Base-by-base conservation (phyloP, 2,329 filamentous ascomycete genomes). In the Metarhizium sp. region DNA sequence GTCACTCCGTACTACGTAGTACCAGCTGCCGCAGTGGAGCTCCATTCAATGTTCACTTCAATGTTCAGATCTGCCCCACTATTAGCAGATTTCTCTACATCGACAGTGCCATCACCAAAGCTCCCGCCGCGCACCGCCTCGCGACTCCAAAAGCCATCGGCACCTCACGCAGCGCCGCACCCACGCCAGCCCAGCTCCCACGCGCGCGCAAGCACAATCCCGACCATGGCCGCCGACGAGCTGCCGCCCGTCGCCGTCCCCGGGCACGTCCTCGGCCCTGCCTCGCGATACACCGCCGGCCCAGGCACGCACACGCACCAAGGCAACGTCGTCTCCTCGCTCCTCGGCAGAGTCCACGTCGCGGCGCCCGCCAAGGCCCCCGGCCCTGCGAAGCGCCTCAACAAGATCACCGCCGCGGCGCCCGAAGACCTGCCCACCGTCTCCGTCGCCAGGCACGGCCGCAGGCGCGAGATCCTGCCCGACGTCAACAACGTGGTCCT, bases 291-390 rank as follows among this genome's bases (percentile, higher is more conserved):
- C 71, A 73, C 79, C 45, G 80, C 90, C 32, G 92, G 92, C 14
- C 77, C 88, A 11, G 94, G 92, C 61, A 96, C 91, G 0, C 90
- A 97, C 70, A 78, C 95, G 61, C 80, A 90, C 72, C 78, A 87
- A 60, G 78, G 82, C 59, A 81, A 85, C 57, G 81, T 96, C 62
- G 87, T 87, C 69, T 86, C 92, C 57, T 96, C 92, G 20, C 84
- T 96, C 59, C 81, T 91, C 51, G 92, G 92, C 50, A 80, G 80
- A 45, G 81, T 92, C 59, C 71, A 77, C 56, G 72, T 86, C 57
- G 73, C 75, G 32, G 72, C 76, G 52, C 72, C 77, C 2, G 71
- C 69, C 61, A 77, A 71, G 57, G 64, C 70, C 50, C 70, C 77
- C 50, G 78, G 77, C 20, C 77, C 78, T n/a, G 68, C 73, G 54